phyloP scores from a whole-genome alignment of 331 rosid species.

The Phaseolus coccineus region DNA sequence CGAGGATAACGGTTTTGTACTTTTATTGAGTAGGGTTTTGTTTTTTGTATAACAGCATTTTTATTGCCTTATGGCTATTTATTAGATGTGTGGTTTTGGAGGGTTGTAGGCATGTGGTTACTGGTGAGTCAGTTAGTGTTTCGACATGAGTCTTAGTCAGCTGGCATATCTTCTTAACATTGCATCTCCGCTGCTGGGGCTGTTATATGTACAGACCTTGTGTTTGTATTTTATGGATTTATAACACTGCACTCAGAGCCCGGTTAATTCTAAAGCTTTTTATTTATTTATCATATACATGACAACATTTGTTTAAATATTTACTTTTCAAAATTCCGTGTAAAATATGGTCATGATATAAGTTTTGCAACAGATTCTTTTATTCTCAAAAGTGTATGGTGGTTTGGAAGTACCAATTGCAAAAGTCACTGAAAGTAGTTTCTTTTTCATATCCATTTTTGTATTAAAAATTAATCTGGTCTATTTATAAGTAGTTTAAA shows the following conservation, averaged over 20 bases:
- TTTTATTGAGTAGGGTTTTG: slow-evolving; percentile 42
- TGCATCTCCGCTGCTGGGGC: slow-evolving; percentile 40
- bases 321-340: too few species aligned
- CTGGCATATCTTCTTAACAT: slow-evolving; percentile 37
- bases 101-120: slow-evolving; percentile 37
- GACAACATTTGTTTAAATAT: too few species aligned
- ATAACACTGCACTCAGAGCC: not conserved
- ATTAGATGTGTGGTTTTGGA: slow-evolving; percentile 45
- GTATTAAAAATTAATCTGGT: too few species aligned
- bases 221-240: slow-evolving; percentile 43
- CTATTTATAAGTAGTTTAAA: too few species aligned
- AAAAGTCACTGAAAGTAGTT: too few species aligned
- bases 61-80: slow-evolving; percentile 37
- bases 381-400: too few species aligned
- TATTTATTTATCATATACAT: not conserved
- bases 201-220: slow-evolving; percentile 49
- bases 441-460: too few species aligned
- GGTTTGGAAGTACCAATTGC: too few species aligned
- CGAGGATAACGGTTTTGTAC: slow-evolving; percentile 38
- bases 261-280: not conserved
- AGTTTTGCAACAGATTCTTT: too few species aligned
- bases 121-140: slow-evolving; percentile 36
- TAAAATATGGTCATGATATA: too few species aligned
- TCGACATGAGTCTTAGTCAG: slow-evolving; percentile 29
- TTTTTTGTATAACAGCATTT: slow-evolving; percentile 42